Evolutionary conservation across 1,139 yeast genomes (phyloP).

Genomic region (Kodamaea fungicola): DNA sequence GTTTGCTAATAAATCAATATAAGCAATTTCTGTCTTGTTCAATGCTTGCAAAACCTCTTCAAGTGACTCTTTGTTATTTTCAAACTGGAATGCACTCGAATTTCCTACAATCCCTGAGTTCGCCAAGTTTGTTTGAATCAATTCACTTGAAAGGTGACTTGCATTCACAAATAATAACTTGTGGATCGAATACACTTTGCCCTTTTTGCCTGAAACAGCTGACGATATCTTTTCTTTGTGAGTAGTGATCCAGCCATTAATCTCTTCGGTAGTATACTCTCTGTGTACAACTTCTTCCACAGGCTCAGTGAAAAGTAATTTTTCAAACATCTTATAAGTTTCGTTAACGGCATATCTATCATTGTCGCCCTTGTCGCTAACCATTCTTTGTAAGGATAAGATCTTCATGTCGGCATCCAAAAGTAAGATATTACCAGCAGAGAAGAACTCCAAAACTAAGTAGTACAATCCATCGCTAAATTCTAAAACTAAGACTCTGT

Average conservation of each 20-base stretch:
- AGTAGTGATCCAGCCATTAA: constrained; percentile 48
- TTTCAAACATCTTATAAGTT: constrained; percentile 58
- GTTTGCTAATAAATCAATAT: constrained; percentile 19
- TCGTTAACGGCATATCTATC: constrained; percentile 72
- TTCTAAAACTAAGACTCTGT: constrained; percentile 74
- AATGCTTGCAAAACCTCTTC: constrained; percentile 41
- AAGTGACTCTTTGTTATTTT: constrained; percentile 17
- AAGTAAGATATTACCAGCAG: constrained; percentile 87
- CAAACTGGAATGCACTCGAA: constrained; percentile 35
- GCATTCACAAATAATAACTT: constrained; percentile 66
- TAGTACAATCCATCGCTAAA: constrained; percentile 79
- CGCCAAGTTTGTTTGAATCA: constrained; percentile 58
- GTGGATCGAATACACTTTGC: constrained; percentile 60
- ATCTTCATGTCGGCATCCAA: constrained; percentile 69
- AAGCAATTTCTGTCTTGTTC: constrained; percentile 45
- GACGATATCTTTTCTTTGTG: constrained; percentile 30
- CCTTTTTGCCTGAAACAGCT: constrained; percentile 23
- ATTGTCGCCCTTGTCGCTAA: constrained; percentile 63
- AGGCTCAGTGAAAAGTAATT: constrained; percentile 37
- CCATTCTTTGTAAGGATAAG: constrained; percentile 72
- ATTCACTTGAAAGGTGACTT: constrained; percentile 75
- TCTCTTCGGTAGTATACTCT: constrained; percentile 28
- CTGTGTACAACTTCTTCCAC: constrained; percentile 12
- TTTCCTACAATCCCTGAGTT: constrained; percentile 46
- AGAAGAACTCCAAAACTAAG: constrained; percentile 84